Percentiles rank a stretch among this genome's conserved stretches.
Conservation (phyloP, 192 early-diverging fungal genomes). For the Coemansia sp. region DNA sequence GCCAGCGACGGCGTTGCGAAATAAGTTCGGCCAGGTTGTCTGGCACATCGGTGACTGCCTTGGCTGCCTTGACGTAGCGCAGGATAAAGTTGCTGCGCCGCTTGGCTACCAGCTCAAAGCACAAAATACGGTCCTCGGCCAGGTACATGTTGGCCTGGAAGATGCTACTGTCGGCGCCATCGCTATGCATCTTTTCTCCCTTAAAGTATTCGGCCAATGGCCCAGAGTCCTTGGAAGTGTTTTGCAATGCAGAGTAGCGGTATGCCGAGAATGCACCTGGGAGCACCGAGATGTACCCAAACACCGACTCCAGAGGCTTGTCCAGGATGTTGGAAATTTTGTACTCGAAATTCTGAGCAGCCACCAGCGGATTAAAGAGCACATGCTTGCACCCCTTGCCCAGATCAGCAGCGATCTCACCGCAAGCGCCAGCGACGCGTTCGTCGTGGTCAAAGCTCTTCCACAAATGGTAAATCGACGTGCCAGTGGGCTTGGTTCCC, state of each 20-base stretch:
- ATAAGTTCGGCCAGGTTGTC: constrained; percentile 88
- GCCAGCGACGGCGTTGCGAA: constrained; percentile 95
- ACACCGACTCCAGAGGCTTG: constrained; percentile 92
- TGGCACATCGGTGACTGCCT: constrained; percentile 93
- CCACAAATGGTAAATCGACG: constrained; percentile 90
- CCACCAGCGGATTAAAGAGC: constrained; percentile 80
- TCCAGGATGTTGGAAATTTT: constrained; percentile 97
- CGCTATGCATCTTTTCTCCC: constrained; percentile 84
- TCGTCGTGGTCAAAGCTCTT: constrained; percentile 83
- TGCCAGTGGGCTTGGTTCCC: constrained; percentile 81
- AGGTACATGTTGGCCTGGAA: constrained; percentile 94
- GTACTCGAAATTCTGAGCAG: constrained; percentile 98
- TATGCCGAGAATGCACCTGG: constrained; percentile 97
- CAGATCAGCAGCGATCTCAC: constrained; percentile 86
- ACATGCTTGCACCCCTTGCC: constrained; percentile 70
- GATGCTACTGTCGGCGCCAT: constrained; percentile 63
- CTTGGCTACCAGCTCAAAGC: constrained; percentile 92
- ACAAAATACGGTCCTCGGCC: constrained; percentile 89
- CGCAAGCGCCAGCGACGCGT: constrained; percentile 87
- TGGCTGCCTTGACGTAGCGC: constrained; percentile 83
- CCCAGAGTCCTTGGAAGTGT: constrained; percentile 58
- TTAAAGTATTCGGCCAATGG: constrained; percentile 86
- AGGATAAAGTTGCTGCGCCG: constrained; percentile 73
- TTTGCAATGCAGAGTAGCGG: constrained; percentile 79
- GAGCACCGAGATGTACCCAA: constrained; percentile 93